Base-by-base conservation (phyloP, 495 filamentous ascomycete species). In the Delitschia confertaspora region DNA sequence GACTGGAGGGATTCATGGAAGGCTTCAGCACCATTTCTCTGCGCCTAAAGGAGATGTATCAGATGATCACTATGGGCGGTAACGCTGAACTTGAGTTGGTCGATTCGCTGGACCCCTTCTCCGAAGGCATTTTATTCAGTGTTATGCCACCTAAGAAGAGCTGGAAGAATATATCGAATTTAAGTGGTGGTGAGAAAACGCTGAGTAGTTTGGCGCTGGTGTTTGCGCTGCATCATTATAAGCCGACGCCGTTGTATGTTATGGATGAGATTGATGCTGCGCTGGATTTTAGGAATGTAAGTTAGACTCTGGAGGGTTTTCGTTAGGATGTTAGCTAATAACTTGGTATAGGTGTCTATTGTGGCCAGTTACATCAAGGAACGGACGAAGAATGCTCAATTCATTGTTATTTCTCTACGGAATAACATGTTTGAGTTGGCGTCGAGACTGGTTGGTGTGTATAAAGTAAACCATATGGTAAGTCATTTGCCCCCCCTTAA, bases 381-480 rank as follows among this genome's bases (percentile, higher is more conserved):
- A 66, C 73, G 91, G 34, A 98, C 91, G 39, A 96, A 96, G 74
- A 96, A 98, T 61, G 91, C 91, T 0, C 91, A 98, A 59, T 98
- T 98, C 64, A 91, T 98, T 55, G 91, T 98, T 52, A 98, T 98
- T 55, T 95, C 88, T 10, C 69, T 98, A 55, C 73, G 91, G 57
- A 98, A 98, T 67, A 98, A 98, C 69, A 98, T 98, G 91, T 98
- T 98, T 66, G 91, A 98, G 70, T 79, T 98, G 41, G 93, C 91
- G 13, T 78, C 88, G 32, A 73, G 91, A 36, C 73, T 98, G 26
- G 86, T 98, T 4, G 91, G 91, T 34, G 88, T 98, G 33, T 98
- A 98, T 65, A 98, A 98, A 68, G 91, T 98, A 60, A 96, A 95
- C 65, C 91, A 98, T 65, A 98, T 96, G 91, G 73, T 77, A 58